phyloP scores from a whole-genome alignment of 2,329 filamentous ascomycete species.

The Graphilbum sp. region DNA sequence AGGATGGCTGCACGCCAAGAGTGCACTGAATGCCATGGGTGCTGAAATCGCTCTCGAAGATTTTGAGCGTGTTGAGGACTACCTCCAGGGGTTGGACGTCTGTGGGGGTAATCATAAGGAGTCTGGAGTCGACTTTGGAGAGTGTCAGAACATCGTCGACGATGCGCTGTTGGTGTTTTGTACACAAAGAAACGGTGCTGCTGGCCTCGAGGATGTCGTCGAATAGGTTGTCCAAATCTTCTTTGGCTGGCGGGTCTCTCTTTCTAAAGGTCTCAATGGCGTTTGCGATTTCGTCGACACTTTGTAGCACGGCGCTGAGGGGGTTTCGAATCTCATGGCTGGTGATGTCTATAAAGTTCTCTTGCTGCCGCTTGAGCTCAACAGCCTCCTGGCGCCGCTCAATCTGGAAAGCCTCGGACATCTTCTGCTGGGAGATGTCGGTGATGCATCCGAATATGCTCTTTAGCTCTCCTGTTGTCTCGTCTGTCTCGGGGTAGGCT shows the following conservation, averaged over 20 bases:
- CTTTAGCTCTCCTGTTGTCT: slow-evolving; percentile 46
- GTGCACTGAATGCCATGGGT: slow-evolving; percentile 57
- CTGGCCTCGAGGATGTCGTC: slow-evolving; percentile 53
- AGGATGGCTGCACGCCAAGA: slow-evolving; percentile 52
- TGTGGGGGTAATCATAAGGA: slow-evolving; percentile 55
- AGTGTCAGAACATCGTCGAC: slow-evolving; percentile 58
- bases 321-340: slow-evolving; percentile 67
- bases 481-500: slow-evolving; percentile 55
- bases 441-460: slow-evolving; percentile 69
- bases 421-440: slow-evolving; percentile 74
- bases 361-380: slow-evolving; percentile 57
- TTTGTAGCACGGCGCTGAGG: slow-evolving; percentile 58
- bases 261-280: slow-evolving; percentile 27
- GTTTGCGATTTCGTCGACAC: slow-evolving; percentile 53
- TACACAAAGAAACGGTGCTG: slow-evolving; percentile 68
- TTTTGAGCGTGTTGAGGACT: slow-evolving; percentile 50
- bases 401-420: slow-evolving; percentile 66
- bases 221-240: slow-evolving; percentile 28
- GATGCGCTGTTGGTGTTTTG: slow-evolving; percentile 63
- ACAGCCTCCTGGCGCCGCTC: slow-evolving; percentile 65
- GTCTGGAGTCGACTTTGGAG: slow-evolving; percentile 59
- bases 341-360: slow-evolving; percentile 60
- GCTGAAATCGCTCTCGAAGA: slow-evolving; percentile 62
- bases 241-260: slow-evolving; percentile 7
- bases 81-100: slow-evolving; percentile 50